Percentiles rank a stretch among this genome's conserved stretches.
Evolutionary conservation across 441 rosid species (phyloP).

Genomic region (Pelargonium cotyledonis): DNA sequence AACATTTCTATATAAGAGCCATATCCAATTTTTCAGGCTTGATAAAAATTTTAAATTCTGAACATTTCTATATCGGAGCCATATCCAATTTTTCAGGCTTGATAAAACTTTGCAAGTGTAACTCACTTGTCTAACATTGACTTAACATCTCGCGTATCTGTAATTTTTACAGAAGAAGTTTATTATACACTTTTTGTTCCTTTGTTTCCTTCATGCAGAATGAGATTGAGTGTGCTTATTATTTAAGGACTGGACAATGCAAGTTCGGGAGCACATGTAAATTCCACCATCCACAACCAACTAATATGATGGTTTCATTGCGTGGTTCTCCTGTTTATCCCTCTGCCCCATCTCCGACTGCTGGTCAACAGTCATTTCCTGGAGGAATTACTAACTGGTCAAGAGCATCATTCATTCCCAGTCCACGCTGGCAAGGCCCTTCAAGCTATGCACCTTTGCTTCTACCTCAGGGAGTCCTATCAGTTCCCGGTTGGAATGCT

Average conservation of each 20-base stretch:
- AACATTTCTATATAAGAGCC: too few relatives aligned
- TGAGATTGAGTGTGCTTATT: conserved; percentile 84
- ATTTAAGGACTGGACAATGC: conserved; percentile 95
- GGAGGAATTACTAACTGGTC: conserved; percentile 80
- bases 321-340: conserved; percentile 75
- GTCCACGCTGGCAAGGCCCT: conserved; percentile 97
- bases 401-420: conserved; percentile 78
- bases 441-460: conserved; percentile 74
- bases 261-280: conserved; percentile 91
- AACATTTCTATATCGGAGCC: too few relatives aligned
- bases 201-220: conserved; percentile 40
- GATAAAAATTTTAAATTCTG: neutral
- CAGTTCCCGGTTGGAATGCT: conserved; percentile 91
- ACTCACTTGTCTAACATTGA: neutral
- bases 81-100: neutral
- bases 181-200: neutral
- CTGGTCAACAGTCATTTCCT: conserved; percentile 72
- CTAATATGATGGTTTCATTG: conserved; percentile 71
- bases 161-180: conserved; percentile 3
- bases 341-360: conserved; percentile 60
- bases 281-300: conserved; percentile 93
- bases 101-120: neutral
- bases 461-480: conserved; percentile 85
- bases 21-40: neutral
- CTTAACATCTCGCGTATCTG: neutral